Evolutionary conservation across 257 asterid species (phyloP).

Genomic region (Phtheirospermum japonicum): DNA sequence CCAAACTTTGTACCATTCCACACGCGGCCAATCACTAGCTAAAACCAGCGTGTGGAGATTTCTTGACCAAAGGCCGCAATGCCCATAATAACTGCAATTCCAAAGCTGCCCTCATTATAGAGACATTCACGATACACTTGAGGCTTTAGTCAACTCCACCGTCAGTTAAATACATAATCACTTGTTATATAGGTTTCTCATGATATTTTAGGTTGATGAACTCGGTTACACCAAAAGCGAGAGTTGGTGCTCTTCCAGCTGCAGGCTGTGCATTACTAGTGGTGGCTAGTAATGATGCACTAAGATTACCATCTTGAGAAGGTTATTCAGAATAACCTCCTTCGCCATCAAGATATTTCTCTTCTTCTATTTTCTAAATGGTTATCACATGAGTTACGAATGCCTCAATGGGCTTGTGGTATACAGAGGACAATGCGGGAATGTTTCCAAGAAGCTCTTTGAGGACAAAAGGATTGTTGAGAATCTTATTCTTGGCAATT

Average conservation of each 20-base stretch:
- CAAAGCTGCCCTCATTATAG: conserved; percentile 89
- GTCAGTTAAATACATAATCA: conserved; percentile 81
- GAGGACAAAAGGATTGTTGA: conserved; percentile 83
- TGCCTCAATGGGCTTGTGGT: conserved; percentile 95
- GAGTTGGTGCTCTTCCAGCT: conserved; percentile 52
- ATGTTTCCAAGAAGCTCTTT: conserved; percentile 97
- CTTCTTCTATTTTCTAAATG: conserved; percentile 83
- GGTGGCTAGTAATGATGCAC: conserved; percentile 61
- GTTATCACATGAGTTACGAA: conserved; percentile 92
- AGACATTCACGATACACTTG: conserved; percentile 94
- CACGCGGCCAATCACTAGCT: conserved; percentile 97
- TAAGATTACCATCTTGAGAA: conserved; percentile 47
- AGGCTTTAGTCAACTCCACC: conserved; percentile 99
- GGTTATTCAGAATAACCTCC: conserved; percentile 75
- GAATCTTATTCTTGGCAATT: too few species aligned
- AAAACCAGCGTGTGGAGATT: conserved; percentile 94
- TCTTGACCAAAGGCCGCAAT: conserved; percentile 99
- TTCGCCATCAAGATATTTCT: conserved; percentile 89
- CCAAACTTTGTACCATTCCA: conserved; percentile 99
- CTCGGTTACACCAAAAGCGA: conserved; percentile 76
- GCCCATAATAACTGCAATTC: conserved; percentile 96
- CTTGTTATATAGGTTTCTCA: conserved; percentile 91
- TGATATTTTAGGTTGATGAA: conserved; percentile 94
- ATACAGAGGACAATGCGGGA: conserved; percentile 94
- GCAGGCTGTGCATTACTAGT: conserved; percentile 49